Conservation (phyloP, 768 basidiomycete species). For the Pleurotus tuoliensis region DNA sequence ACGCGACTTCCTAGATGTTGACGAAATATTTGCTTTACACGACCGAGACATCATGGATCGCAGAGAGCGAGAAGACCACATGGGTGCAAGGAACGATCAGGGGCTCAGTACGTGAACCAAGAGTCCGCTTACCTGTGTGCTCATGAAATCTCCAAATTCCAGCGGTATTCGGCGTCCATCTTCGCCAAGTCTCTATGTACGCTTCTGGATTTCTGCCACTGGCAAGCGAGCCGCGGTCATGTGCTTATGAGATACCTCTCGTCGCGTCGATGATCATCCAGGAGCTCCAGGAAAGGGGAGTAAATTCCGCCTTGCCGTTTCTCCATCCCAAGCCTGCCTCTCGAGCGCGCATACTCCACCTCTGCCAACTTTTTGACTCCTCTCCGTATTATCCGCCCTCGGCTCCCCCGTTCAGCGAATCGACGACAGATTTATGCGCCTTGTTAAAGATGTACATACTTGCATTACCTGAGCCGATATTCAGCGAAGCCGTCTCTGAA, state of each 20-base stretch:
- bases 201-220: not conserved
- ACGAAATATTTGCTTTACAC: not conserved
- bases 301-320: not conserved
- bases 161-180: not conserved
- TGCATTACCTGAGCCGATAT: conserved; percentile 35
- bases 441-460: conserved; percentile 37
- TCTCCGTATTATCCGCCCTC: not conserved
- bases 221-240: not conserved
- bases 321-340: not conserved
- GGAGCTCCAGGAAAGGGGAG: not conserved
- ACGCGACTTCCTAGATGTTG: conserved; percentile 4
- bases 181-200: conserved; percentile 5
- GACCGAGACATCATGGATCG: conserved; percentile 3
- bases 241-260: not conserved
- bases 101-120: not conserved
- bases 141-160: no score
- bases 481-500: conserved; percentile 30
- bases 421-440: conserved; percentile 36
- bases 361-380: not conserved
- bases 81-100: not conserved
- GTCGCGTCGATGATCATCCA: not conserved
- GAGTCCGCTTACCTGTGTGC: not conserved
- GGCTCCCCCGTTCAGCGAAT: conserved; percentile 14
- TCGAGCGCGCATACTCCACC: not conserved
- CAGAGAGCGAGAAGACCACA: not conserved